A percentile compares a stretch with the other conserved stretches of the same genome.
phyloP scores from a whole-genome alignment of 768 basidiomycete genomes.

The Leccinum broughii region DNA sequence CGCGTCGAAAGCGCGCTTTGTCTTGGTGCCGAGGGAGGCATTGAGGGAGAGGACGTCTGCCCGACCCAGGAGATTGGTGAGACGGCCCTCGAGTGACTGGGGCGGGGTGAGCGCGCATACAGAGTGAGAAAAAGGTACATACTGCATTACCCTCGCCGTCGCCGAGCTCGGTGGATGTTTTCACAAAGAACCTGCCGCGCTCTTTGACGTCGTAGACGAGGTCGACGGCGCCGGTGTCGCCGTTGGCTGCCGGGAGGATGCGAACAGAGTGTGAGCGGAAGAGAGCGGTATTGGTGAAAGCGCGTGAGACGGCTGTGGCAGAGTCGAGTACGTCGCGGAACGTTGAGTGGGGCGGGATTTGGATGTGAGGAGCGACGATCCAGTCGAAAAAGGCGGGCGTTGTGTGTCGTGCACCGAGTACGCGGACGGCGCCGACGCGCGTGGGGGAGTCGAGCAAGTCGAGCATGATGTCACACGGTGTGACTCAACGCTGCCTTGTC shows the following conservation, averaged over 20 bases:
- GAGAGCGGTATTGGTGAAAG: slow-evolving; percentile 73
- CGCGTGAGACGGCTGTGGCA: slow-evolving; percentile 62
- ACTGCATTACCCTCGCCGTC: slow-evolving; percentile 94
- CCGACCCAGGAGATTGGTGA: slow-evolving; percentile 89
- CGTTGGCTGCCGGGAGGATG: slow-evolving; percentile 58
- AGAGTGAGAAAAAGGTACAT: slow-evolving; percentile 33
- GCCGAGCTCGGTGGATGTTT: slow-evolving; percentile 87
- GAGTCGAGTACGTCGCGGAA: slow-evolving; percentile 72
- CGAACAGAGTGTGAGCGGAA: slow-evolving; percentile 67
- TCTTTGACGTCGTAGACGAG: slow-evolving; percentile 79
- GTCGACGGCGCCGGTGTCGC: slow-evolving; percentile 67
- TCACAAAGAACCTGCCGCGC: slow-evolving; percentile 71
- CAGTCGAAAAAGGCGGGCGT: slow-evolving; percentile 79
- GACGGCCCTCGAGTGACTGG: slow-evolving; percentile 74
- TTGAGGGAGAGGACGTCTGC: slow-evolving; percentile 87
- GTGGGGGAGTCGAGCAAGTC: slow-evolving; percentile 55
- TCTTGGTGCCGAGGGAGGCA: slow-evolving; percentile 83
- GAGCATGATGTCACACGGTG: slow-evolving; percentile 18
- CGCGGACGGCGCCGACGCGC: slow-evolving; percentile 72
- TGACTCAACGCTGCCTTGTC: slow-evolving; percentile 4
- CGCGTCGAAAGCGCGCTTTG: slow-evolving; percentile 78
- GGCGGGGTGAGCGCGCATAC: not conserved
- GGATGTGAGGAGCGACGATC: slow-evolving; percentile 68
- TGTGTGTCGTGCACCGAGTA: slow-evolving; percentile 74
- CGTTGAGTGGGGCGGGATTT: slow-evolving; percentile 21